Percentiles rank a stretch among this genome's conserved stretches.
phyloP scores from a whole-genome alignment of 495 filamentous ascomycete genomes.

The Annulohypoxylon moriforme region DNA sequence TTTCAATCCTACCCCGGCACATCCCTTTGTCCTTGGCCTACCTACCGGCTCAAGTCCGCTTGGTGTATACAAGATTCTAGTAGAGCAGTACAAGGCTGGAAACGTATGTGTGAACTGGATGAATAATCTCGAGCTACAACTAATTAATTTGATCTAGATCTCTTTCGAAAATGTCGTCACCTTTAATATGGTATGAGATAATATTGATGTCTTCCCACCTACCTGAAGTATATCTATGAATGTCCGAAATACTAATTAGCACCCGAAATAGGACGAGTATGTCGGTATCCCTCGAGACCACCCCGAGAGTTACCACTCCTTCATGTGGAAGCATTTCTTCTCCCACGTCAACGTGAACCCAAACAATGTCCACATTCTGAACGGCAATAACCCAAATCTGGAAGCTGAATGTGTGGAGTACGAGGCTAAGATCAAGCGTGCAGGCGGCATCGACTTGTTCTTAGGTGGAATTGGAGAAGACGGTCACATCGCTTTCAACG shows the following conservation, averaged over 20 bases:
- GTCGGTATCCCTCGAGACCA: conserved; percentile 84
- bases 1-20: conserved; percentile 74
- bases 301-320: conserved; percentile 85
- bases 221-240: not conserved
- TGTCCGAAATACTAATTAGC: conserved; percentile 3
- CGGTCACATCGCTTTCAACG: conserved; percentile 91
- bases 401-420: conserved; percentile 82
- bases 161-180: conserved; percentile 90
- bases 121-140: not conserved
- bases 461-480: conserved; percentile 87
- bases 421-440: conserved; percentile 79
- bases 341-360: conserved; percentile 85
- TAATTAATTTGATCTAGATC: conserved; percentile 56
- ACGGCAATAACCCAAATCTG: conserved; percentile 81
- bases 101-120: conserved; percentile 53
- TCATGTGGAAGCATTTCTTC: conserved; percentile 94
- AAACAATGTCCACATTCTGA: conserved; percentile 84
- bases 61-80: conserved; percentile 79
- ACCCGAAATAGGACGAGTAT: conserved; percentile 77
- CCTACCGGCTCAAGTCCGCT: conserved; percentile 85
- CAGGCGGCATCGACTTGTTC: conserved; percentile 86
- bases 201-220: not conserved
- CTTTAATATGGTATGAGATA: conserved; percentile 83
- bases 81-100: conserved; percentile 78
- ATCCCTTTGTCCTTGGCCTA: conserved; percentile 85